Percentiles rank a stretch among this genome's conserved stretches.
Evolutionary conservation across 192 early-diverging fungal species (phyloP).

Genomic region (Jimgerdemannia lactiflua): DNA sequence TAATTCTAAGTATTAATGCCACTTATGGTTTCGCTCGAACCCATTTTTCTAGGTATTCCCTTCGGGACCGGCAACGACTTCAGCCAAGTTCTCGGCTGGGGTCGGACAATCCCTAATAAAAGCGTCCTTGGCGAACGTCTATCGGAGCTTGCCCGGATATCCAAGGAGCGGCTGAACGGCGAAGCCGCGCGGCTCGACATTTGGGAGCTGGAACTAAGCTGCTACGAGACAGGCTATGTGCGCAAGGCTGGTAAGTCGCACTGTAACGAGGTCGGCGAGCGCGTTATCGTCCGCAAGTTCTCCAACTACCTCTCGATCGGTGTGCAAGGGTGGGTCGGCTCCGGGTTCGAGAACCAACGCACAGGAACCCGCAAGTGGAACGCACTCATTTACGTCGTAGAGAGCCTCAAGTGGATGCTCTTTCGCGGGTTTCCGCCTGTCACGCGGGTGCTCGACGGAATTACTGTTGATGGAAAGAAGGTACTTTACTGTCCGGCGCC

Average conservation of each 20-base stretch:
- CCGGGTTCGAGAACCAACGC: conserved; percentile 66
- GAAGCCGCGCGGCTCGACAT: conserved; percentile 66
- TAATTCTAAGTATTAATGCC: too few species aligned
- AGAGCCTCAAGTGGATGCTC: conserved; percentile 63
- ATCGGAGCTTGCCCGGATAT: conserved; percentile 49
- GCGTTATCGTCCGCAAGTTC: conserved; percentile 55
- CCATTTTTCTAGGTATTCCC: conserved; percentile 44
- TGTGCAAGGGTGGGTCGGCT: conserved; percentile 69
- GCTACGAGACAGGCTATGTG: conserved; percentile 60
- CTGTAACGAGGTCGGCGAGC: conserved; percentile 33
- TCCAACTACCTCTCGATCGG: conserved; percentile 73
- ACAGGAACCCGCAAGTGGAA: conserved; percentile 62
- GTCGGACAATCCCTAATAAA: conserved; percentile 56
- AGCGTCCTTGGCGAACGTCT: conserved; percentile 59
- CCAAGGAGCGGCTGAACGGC: conserved; percentile 57
- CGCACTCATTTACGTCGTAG: conserved; percentile 60
- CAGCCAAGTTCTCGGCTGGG: conserved; percentile 75
- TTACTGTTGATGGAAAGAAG: conserved; percentile 46
- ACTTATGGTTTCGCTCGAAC: background rate
- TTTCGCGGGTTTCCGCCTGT: conserved; percentile 57
- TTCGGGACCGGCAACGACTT: conserved; percentile 80
- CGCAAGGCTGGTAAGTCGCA: conserved; percentile 56
- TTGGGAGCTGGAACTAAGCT: conserved; percentile 60
- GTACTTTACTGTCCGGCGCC: conserved; percentile 40
- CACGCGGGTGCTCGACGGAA: conserved; percentile 54